These are phyloP conservation scores for Coccomyxa sp. DNA, from an alignment of 139 green algal genomes.

Conservation along the genomic window DNA sequence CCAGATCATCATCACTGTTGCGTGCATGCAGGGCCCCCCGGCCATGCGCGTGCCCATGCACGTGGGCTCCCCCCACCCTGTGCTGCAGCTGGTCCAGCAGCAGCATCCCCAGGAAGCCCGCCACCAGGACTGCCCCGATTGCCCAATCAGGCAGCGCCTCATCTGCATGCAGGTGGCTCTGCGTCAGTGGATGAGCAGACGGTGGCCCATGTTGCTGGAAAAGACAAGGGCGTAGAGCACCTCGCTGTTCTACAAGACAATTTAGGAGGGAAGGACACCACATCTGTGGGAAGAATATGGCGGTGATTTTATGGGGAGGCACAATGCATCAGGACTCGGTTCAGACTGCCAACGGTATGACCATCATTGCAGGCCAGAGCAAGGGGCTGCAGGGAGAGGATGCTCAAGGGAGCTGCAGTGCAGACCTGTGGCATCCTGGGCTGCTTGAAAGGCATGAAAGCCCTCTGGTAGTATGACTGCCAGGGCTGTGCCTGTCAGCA, in stretches of 20 bases:
- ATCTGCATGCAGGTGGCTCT: background rate
- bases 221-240: too few relatives aligned
- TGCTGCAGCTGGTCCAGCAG: conserved; percentile 40
- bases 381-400: too few relatives aligned
- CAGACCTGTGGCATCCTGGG: conserved; percentile 14
- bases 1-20: background rate
- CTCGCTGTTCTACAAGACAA: too few relatives aligned
- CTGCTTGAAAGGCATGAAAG: conserved; percentile 35
- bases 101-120: conserved; percentile 48
- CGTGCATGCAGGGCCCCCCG: background rate
- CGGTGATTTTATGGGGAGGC: too few relatives aligned
- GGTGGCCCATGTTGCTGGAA: too few relatives aligned
- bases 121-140: conserved; percentile 35
- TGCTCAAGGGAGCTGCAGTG: too few relatives aligned
- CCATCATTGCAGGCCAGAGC: too few relatives aligned
- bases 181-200: too few relatives aligned
- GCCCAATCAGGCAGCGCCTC: conserved; percentile 13
- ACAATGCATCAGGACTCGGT: too few relatives aligned
- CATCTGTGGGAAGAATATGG: too few relatives aligned
- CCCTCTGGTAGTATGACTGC: conserved; percentile 49
- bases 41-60: conserved; percentile 1
- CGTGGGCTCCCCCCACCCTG: conserved; percentile 16
- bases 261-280: too few relatives aligned
- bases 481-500: conserved; percentile 41
- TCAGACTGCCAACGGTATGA: too few relatives aligned